A percentile compares a stretch with the other conserved stretches of the same genome.
Evolutionary conservation across 208 protist genomes (phyloP).

Genomic region (Acanthamoeba sp.): DNA sequence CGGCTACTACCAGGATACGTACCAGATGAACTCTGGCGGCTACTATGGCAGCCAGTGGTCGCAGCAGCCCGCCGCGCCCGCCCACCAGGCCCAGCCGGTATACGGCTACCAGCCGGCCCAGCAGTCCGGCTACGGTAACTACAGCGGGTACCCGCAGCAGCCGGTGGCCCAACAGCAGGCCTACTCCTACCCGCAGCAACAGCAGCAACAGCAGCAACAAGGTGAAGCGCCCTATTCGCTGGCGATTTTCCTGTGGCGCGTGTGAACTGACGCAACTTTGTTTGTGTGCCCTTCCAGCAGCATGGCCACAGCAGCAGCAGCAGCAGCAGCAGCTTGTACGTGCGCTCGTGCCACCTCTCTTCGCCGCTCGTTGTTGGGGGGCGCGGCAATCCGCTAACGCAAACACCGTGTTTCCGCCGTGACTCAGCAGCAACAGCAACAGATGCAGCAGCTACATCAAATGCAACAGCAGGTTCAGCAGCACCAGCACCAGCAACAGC

Average conservation of each 20-base stretch:
- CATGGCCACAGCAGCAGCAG: background rate
- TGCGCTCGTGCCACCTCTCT: background rate
- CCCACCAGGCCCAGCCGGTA: background rate
- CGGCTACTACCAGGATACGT: background rate
- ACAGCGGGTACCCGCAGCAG: background rate
- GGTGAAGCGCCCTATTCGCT: background rate
- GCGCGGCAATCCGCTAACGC: background rate
- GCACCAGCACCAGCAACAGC: background rate
- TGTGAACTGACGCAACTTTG: too few species aligned
- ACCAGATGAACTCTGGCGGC: background rate
- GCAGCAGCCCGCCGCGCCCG: background rate
- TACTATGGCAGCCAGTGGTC: background rate
- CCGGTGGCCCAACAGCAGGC: slow-evolving; percentile 25
- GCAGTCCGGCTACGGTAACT: background rate
- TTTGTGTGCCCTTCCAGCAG: too few species aligned
- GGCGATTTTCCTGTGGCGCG: background rate
- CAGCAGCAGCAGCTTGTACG: background rate
- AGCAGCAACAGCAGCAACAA: slow-evolving; percentile 1
- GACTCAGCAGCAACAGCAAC: background rate
- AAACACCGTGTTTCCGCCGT: too few species aligned
- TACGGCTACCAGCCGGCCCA: background rate
- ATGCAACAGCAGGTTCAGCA: background rate
- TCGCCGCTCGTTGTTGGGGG: background rate
- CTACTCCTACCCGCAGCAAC: background rate
- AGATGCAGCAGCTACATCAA: too few species aligned